Base-by-base conservation (phyloP, 345 rosid genomes). In the Eucalyptus shirleyi region DNA sequence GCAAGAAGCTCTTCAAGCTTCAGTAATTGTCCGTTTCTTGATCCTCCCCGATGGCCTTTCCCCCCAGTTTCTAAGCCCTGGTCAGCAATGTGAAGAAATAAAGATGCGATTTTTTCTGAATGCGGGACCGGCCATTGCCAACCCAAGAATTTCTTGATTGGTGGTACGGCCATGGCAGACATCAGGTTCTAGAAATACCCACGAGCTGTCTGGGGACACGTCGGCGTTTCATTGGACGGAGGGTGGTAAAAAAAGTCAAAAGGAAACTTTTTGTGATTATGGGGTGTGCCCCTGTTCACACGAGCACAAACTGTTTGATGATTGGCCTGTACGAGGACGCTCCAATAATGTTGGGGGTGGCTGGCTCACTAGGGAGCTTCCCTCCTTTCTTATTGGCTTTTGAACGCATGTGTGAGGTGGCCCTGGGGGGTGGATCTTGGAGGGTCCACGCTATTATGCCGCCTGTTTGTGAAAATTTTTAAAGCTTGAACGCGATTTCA, bases 401-500 rank as follows among this genome's bases (percentile, higher is more conserved):
- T 67, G 72, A 69, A 89, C 60, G 32, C 60, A 50, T 47, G 45
- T 89, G 62, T 65, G 88, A 89, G 88, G 88, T 86, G 88, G 37
- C 62, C 69, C 45, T 53, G 18, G 6, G 88, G 88, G 51, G 16
- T 49, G 87, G 87, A 53, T 86, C 59, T 21, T 3, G 45, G 44
- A 21, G 83, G 45, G 83, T 37, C 83, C 47, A 21, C 83, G 47
- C 4, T 77, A 77, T 19, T 19, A 3, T 37, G 47, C 45, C 28
- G 42, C 87, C 86, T 50, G 81, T 59, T 34, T 86, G 86, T 23
- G 49, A 86, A 26, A 86, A 17, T 13, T 86, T 34, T 6, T 23
- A 82, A 40, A 53, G 65, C 44, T 87, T 91, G 87, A 86, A 37
- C 40, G 89, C 67, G 86, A 90, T 88, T 92, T 92, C 93, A 89